Evolutionary conservation across 192 early-diverging fungal genomes (phyloP).

Genomic region (Coemansia guatemalensis): DNA sequence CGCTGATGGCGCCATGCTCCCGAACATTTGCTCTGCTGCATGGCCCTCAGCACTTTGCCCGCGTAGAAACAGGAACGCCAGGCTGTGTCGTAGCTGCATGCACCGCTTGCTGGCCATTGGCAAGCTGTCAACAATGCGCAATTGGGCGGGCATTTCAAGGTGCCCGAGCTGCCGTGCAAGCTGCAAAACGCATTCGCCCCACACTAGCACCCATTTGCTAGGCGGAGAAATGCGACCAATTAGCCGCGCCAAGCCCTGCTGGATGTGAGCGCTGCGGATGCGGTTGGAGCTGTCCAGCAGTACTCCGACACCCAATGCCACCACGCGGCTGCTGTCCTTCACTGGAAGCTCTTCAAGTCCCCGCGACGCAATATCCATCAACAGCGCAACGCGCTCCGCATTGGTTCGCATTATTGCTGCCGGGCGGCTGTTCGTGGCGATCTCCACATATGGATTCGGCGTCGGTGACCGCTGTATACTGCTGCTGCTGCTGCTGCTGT

Average conservation of each 20-base stretch:
- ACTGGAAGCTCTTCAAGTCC: constrained; percentile 14
- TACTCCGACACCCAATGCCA: constrained; percentile 8
- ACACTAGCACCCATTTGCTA: constrained; percentile 32
- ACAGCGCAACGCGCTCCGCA: constrained; percentile 19
- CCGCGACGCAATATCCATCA: constrained; percentile 18
- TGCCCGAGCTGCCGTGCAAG: constrained; percentile 9
- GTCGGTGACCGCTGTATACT: background rate
- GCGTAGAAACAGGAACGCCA: constrained; percentile 32
- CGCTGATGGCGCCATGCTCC: constrained; percentile 10
- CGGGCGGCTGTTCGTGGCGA: background rate
- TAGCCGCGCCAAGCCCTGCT: constrained; percentile 17
- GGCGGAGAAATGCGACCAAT: constrained; percentile 20
- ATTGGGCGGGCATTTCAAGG: constrained; percentile 12
- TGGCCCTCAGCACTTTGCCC: background rate
- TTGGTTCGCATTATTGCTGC: background rate
- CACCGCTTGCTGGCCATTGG: constrained; percentile 29
- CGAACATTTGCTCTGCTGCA: constrained; percentile 1
- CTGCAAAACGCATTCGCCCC: constrained; percentile 18
- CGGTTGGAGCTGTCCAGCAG: constrained; percentile 25
- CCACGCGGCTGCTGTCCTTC: constrained; percentile 13
- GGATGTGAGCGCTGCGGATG: constrained; percentile 12
- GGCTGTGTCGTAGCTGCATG: constrained; percentile 34
- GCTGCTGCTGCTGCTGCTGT: background rate
- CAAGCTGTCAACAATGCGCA: constrained; percentile 17
- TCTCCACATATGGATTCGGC: constrained; percentile 7